Base-by-base conservation (phyloP, 192 early-diverging fungal genomes). In the Coemansia sp. region DNA sequence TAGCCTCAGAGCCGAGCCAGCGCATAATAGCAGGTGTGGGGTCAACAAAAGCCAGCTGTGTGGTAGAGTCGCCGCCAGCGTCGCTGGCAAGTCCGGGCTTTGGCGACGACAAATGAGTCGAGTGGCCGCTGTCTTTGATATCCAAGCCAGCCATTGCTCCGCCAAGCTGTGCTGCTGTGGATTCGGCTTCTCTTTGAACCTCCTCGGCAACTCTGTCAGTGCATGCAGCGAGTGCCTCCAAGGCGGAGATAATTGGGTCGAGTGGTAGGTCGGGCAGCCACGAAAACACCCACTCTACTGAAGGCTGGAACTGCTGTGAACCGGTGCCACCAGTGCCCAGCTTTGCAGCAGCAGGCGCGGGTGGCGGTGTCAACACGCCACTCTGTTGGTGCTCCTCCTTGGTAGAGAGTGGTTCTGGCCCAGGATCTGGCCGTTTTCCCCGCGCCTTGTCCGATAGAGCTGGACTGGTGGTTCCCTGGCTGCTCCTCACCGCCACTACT, bases 371-470 rank as follows among this genome's bases (percentile, higher is more conserved):
- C 8, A 31, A 7, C 10, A 5, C 45, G 43, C 45, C 59, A 18
- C 34, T 37, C 43, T 71, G 66, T n/a, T 50, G 31, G 21, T 42
- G 57, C 14, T 60, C 70, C 20, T 55, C 66, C 16, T 50, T 59
- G 37, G 57, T 31, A 21, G 58, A 33, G 3, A 23, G 21, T 36
- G 56, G 28, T 50, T 62, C 55, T 35, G 48, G 40, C 6, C 24
- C 37, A 14, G 58, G 31, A 3, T 86, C 88, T 2, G 90, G 88
- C 35, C 83, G 63, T 65, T 93, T 93, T 14, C 91, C 92, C 14
- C 85, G 86, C 1, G 87, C 87, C 74, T 92, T 93, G 28, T 91
- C 91, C 8, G 92, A 93, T n/a, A 91, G 43, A n/a, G 71, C 68
- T 9, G 67, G 72, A 40, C 59, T 71, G 9, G 35, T 60, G 7